phyloP scores from a whole-genome alignment of 192 early-diverging fungal species.

The Coemansia sp. region DNA sequence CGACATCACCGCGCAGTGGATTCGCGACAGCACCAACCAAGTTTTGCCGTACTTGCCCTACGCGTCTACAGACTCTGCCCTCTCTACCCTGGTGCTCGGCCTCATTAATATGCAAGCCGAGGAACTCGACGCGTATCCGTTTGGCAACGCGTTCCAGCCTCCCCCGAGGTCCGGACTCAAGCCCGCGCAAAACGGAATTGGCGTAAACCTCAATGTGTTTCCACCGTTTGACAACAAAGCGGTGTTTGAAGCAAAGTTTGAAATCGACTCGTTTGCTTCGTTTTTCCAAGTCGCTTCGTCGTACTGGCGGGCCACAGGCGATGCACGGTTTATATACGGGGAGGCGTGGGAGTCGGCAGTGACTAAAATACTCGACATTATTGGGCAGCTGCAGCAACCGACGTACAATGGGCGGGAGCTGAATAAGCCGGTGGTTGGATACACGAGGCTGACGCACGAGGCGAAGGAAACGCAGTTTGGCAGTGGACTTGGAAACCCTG shows the following conservation, averaged over 20 bases:
- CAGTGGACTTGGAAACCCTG: slow-evolving; percentile 38
- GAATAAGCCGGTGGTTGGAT: slow-evolving; percentile 17
- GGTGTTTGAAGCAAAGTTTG: slow-evolving; percentile 64
- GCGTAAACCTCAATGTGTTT: slow-evolving; percentile 12
- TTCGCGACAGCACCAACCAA: slow-evolving; percentile 72
- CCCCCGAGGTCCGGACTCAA: slow-evolving; percentile 45
- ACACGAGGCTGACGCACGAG: slow-evolving; percentile 14
- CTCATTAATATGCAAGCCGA: slow-evolving; percentile 61
- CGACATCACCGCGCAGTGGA: slow-evolving; percentile 72
- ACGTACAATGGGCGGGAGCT: slow-evolving; percentile 19
- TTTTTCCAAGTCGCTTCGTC: slow-evolving; percentile 59
- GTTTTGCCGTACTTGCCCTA: slow-evolving; percentile 59
- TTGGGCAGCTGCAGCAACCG: slow-evolving; percentile 47
- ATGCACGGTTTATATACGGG: slow-evolving; percentile 37
- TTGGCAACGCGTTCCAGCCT: slow-evolving; percentile 67
- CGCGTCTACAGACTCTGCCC: slow-evolving; percentile 23
- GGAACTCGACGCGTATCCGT: slow-evolving; percentile 45
- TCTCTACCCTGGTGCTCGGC: slow-evolving; percentile 57
- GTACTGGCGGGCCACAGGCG: slow-evolving; percentile 57
- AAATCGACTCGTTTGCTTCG: slow-evolving; percentile 67
- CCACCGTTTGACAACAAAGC: slow-evolving; percentile 28
- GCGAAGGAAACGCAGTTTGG: slow-evolving; percentile 52
- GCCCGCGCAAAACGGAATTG: slow-evolving; percentile 34
- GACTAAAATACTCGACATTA: slow-evolving; percentile 33
- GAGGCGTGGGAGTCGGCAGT: slow-evolving; percentile 57